Evolutionary conservation across 2,329 filamentous ascomycete species (phyloP).

Genomic region (Bipolaris bicolor): DNA sequence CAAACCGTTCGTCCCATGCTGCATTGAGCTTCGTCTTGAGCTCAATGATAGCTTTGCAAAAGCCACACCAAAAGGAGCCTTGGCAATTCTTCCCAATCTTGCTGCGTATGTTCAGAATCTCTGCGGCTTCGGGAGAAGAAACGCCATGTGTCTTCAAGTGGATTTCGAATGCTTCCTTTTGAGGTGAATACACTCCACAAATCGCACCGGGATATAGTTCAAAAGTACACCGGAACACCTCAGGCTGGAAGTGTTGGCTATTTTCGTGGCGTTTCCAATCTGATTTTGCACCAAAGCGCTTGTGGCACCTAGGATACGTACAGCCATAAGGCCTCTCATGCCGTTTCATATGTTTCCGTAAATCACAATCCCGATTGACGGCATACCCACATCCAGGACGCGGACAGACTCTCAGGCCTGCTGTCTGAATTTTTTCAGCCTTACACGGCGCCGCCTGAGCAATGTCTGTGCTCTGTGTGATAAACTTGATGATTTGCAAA

Average conservation of each 20-base stretch:
- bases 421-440: conserved; percentile 16
- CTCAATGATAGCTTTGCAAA: conserved; percentile 67
- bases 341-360: conserved; percentile 77
- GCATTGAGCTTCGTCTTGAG: conserved; percentile 58
- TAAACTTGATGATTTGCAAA: conserved; percentile 31
- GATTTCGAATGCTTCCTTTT: conserved; percentile 63
- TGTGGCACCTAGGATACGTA: conserved; percentile 72
- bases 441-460: conserved; percentile 18
- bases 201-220: background rate
- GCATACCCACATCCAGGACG: conserved; percentile 23
- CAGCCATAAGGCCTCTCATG: conserved; percentile 84
- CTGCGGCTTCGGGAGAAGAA: conserved; percentile 19
- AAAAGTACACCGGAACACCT: conserved; percentile 72
- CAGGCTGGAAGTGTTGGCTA: conserved; percentile 73
- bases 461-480: conserved; percentile 28
- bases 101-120: conserved; percentile 58
- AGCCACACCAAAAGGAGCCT: conserved; percentile 83
- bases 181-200: conserved; percentile 67
- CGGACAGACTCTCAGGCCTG: conserved; percentile 25
- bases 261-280: conserved; percentile 94
- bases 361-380: conserved; percentile 48
- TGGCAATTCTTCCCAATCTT: conserved; percentile 70
- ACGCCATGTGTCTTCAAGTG: conserved; percentile 65
- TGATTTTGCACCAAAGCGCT: conserved; percentile 86
- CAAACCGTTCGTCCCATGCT: conserved; percentile 66